Evolutionary conservation across 2,329 filamentous ascomycete genomes (phyloP).

Genomic region (Pseudogymnoascus sp.): DNA sequence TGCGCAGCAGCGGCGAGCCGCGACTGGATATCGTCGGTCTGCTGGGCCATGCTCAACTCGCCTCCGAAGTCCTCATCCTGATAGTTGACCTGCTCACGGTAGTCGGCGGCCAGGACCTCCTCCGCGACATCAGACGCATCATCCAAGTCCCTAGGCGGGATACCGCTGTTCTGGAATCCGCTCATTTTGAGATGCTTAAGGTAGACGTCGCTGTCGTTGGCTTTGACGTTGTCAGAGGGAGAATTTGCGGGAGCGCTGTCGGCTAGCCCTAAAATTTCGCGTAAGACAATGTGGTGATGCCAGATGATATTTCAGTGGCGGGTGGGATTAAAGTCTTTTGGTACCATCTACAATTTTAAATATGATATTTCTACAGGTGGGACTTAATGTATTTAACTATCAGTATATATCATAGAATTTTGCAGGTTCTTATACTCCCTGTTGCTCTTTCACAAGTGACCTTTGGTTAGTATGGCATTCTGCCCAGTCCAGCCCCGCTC

Average conservation of each 20-base stretch:
- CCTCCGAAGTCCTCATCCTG: conserved; percentile 78
- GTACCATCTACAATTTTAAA: background rate
- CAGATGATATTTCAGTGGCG: background rate
- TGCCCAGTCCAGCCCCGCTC: conserved; percentile 1
- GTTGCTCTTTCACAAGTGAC: background rate
- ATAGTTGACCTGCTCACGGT: conserved; percentile 92
- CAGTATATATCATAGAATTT: background rate
- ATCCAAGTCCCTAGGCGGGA: conserved; percentile 52
- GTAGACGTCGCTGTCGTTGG: conserved; percentile 9
- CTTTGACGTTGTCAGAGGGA: conserved; percentile 6
- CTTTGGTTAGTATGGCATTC: background rate
- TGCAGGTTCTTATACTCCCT: background rate
- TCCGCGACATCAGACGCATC: conserved; percentile 94
- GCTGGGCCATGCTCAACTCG: conserved; percentile 61
- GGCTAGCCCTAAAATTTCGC: conserved; percentile 9
- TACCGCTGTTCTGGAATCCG: conserved; percentile 52
- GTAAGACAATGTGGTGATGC: conserved; percentile 7
- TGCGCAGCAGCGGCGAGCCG: conserved; percentile 86
- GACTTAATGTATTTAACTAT: background rate
- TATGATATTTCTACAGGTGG: background rate
- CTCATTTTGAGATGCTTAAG: conserved; percentile 40
- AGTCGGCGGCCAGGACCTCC: conserved; percentile 91
- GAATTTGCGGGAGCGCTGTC: conserved; percentile 9
- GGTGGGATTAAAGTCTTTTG: background rate
- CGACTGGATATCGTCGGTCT: conserved; percentile 86